Base-by-base conservation (phyloP, 2,329 filamentous ascomycete genomes). In the Aspergillus costaricaensis region DNA sequence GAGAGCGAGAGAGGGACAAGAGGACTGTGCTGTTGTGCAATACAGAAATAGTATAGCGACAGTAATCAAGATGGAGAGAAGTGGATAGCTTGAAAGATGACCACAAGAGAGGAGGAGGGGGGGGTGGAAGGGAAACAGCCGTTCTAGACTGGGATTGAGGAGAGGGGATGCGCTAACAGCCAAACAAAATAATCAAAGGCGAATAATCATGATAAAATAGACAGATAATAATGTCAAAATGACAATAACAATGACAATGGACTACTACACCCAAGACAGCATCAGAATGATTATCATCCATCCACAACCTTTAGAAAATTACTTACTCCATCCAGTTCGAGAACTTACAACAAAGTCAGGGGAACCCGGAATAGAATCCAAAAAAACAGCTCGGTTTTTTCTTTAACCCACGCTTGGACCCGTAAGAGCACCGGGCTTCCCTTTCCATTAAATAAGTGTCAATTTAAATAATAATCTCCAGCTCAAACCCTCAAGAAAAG, bases 361-460 rank as follows among this genome's bases (percentile, higher is more conserved):
- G 32, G 32, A 36, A 36, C 10, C 12, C 32, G 32, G 32, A 14
- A 36, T 36, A 36, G 27, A 30, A 30, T 14, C 30, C 30, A 14
- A 32, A 36, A 32, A 36, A 36, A 36, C 0, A 36, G 32, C 32
- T 36, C 32, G 30, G 9, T 32, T 3, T 32, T 14, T 36, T 32
- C 12, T 10, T 2, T 14, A 27, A 12, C 8, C 39, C 23, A 47
- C 53, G 53, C 53, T 55, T 55, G 53, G 53, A 23, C 53, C 53
- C 53, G 25, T 47, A 19, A 12, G 41, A 55, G 53, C 17, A 14
- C 53, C 53, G 53, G 53, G 53, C 53, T 55, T 17, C 27, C 38
- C 38, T 36, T 0, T 4, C 32, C 32, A 36, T 36, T 36, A 36
- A 52, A 38, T 19, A 43, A 43, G 32, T 23, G 19, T 41, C 23